Evolutionary conservation across 345 rosid genomes (phyloP).

Genomic region (Geranium brycei): DNA sequence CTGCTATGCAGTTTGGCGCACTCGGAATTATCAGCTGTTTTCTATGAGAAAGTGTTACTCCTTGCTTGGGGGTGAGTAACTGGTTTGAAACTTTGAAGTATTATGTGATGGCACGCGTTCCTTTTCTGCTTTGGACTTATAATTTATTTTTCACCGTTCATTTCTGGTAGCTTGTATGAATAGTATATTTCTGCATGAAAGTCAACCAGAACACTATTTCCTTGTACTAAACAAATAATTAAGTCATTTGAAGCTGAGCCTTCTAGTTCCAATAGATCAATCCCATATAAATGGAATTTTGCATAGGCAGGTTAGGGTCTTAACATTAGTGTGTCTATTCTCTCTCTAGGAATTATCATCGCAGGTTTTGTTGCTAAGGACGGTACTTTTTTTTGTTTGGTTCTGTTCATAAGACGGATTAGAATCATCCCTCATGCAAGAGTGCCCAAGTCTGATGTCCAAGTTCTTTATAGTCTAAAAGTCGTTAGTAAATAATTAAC

Average conservation of each 20-base stretch:
- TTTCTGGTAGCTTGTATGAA: not conserved
- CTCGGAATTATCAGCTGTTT: constrained; percentile 87
- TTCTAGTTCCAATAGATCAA: too few species aligned
- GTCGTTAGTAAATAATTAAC: too few species aligned
- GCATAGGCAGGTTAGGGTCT: not conserved
- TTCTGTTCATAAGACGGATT: too few species aligned
- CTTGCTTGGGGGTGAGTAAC: constrained; percentile 90
- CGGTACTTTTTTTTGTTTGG: too few species aligned
- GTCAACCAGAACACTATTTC: not conserved
- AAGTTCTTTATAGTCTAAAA: too few species aligned
- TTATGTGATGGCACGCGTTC: not conserved
- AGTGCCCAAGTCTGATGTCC: too few species aligned
- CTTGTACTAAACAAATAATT: not conserved
- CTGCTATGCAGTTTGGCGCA: constrained; percentile 73
- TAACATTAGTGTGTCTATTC: not conserved
- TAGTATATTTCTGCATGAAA: not conserved
- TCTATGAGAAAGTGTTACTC: constrained; percentile 88
- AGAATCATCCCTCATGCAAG: too few species aligned
- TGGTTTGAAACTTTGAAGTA: not conserved
- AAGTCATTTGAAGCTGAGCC: too few species aligned
- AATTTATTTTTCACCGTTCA: too few species aligned
- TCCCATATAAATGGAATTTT: too few species aligned
- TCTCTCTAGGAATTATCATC: not conserved
- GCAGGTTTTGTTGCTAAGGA: not conserved
- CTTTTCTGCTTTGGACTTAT: too few species aligned